Conservation (phyloP, 2,329 filamentous ascomycete species). For the Alternaria metachromatica region DNA sequence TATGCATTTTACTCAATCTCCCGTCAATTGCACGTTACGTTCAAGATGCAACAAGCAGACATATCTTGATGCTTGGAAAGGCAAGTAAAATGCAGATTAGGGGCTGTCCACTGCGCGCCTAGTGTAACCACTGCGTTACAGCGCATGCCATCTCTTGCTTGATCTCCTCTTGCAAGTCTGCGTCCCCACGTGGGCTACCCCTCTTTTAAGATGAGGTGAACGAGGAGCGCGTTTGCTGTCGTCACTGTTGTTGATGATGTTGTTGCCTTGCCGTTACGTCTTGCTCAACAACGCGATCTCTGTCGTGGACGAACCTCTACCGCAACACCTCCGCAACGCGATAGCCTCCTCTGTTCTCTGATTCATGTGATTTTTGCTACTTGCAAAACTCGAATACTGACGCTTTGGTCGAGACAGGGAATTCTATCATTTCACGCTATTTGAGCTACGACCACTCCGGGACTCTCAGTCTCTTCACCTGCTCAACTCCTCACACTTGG, state of each 20-base stretch:
- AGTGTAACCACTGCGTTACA: background rate
- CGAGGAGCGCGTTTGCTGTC: conserved; percentile 25
- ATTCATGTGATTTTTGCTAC: background rate
- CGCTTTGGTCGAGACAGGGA: background rate
- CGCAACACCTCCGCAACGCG: background rate
- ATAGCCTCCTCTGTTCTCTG: background rate
- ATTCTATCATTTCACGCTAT: background rate
- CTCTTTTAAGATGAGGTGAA: conserved; percentile 14
- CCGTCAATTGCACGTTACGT: conserved; percentile 5
- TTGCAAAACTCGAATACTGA: background rate
- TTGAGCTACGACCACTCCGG: background rate
- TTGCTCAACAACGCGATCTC: conserved; percentile 5
- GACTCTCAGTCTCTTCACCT: background rate
- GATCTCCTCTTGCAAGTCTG: background rate
- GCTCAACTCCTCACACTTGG: background rate
- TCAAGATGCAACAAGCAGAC: background rate
- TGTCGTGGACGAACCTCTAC: background rate
- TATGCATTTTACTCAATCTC: background rate
- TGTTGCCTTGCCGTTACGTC: conserved; percentile 15
- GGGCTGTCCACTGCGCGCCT: background rate
- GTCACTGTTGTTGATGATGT: conserved; percentile 8
- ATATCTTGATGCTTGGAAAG: background rate
- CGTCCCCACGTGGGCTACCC: background rate
- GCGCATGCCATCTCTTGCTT: background rate
- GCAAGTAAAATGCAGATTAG: background rate